Conservation (phyloP, 371 early-diverging fungal genomes). For the Rhizopus delemar region DNA sequence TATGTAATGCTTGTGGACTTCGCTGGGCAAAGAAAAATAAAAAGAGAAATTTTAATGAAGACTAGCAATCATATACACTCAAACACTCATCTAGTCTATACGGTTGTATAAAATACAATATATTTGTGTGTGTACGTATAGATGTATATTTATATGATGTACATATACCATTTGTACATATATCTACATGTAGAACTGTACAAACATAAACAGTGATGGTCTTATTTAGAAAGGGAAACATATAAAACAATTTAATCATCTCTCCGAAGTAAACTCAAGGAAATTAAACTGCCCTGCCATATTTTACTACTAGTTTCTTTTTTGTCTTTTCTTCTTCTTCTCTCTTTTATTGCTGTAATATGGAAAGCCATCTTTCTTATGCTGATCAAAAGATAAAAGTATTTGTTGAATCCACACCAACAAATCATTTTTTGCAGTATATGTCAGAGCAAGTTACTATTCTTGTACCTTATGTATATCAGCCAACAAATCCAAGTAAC, state of each 20-base stretch:
- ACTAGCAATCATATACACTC: neutral
- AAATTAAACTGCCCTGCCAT: conserved; percentile 1
- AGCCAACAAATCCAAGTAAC: neutral
- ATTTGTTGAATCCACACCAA: conserved; percentile 1
- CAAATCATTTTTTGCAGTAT: conserved; percentile 11
- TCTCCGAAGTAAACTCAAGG: conserved; percentile 3
- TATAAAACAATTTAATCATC: neutral
- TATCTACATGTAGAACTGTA: neutral
- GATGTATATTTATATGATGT: neutral
- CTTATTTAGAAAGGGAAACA: neutral
- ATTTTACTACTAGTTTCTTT: neutral
- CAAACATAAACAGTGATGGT: neutral
- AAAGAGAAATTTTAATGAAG: conserved; percentile 8
- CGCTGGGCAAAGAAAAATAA: conserved; percentile 36
- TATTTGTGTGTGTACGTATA: neutral
- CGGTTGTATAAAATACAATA: too few species aligned
- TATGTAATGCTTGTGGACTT: conserved; percentile 57
- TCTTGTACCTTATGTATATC: neutral
- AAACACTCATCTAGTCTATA: neutral
- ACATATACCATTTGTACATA: neutral
- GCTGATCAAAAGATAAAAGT: conserved; percentile 3
- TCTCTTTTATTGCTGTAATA: neutral
- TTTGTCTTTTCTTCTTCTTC: neutral
- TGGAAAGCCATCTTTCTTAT: conserved; percentile 2
- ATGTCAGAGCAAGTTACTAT: neutral